Conservation (phyloP, 495 filamentous ascomycete species). For the Trichoderma erinaceum region DNA sequence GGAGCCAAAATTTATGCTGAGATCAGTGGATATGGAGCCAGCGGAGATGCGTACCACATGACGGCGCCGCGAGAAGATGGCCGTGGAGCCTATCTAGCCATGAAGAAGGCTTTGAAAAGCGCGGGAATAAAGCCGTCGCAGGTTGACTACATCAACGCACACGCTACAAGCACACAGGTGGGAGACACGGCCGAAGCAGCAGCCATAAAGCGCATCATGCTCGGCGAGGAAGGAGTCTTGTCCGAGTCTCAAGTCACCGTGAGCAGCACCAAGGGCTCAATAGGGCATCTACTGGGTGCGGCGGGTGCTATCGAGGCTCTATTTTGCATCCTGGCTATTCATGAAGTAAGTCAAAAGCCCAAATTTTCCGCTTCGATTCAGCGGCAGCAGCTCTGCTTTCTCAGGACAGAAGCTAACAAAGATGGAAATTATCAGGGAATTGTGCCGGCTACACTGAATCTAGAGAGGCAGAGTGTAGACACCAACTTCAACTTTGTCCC, state of each 20-base stretch:
- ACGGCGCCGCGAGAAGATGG: constrained; percentile 82
- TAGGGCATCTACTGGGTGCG: constrained; percentile 88
- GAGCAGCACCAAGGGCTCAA: constrained; percentile 88
- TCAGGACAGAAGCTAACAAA: constrained; percentile 23
- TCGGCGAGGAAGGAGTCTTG: constrained; percentile 60
- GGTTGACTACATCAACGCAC: constrained; percentile 93
- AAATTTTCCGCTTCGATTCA: not conserved
- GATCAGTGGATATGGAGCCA: constrained; percentile 78
- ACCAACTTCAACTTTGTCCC: constrained; percentile 88
- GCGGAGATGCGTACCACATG: constrained; percentile 85
- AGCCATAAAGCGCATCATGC: constrained; percentile 73
- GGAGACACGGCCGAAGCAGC: constrained; percentile 84
- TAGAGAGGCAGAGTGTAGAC: constrained; percentile 59
- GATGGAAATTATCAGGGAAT: constrained; percentile 48
- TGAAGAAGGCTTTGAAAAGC: constrained; percentile 75
- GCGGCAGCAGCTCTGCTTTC: not conserved
- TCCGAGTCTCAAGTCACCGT: constrained; percentile 66
- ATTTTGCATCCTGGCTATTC: constrained; percentile 72
- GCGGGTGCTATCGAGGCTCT: constrained; percentile 84
- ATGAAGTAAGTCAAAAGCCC: constrained; percentile 51
- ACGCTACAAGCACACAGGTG: constrained; percentile 79
- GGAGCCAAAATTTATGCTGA: constrained; percentile 85
- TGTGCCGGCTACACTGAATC: constrained; percentile 83
- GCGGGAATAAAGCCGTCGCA: constrained; percentile 59
- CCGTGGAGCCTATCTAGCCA: constrained; percentile 70